A percentile compares a stretch with the other conserved stretches of the same genome.
phyloP scores from a whole-genome alignment of 257 asterid genomes.

The Fraxinus americana region DNA sequence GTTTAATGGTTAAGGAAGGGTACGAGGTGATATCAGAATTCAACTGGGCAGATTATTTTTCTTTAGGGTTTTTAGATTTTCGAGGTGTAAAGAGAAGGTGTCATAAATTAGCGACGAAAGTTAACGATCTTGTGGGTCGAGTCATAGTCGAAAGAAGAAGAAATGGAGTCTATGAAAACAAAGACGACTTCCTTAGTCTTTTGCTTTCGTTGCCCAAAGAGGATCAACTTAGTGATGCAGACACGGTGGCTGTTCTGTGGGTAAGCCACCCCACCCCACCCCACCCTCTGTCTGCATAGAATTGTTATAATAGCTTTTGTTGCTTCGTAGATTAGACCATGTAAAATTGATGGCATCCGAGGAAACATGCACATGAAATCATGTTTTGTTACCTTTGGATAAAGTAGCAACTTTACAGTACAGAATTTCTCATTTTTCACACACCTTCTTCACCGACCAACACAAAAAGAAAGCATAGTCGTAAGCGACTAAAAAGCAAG shows the following conservation, averaged over 20 bases:
- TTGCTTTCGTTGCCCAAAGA: constrained; percentile 59
- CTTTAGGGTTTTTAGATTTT: constrained; percentile 54
- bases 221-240: constrained; percentile 57
- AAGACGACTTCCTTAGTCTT: constrained; percentile 62
- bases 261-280: constrained; percentile 32
- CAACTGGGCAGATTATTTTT: constrained; percentile 67
- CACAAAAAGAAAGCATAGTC: no score
- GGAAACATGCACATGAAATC: constrained; percentile 10
- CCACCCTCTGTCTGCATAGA: not conserved
- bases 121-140: constrained; percentile 40
- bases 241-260: constrained; percentile 74
- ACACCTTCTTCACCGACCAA: not conserved
- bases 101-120: constrained; percentile 45
- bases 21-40: constrained; percentile 62
- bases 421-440: not conserved
- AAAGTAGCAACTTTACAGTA: not conserved
- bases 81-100: constrained; percentile 67
- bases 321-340: not conserved
- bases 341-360: constrained; percentile 23
- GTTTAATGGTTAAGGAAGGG: constrained; percentile 67
- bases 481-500: not conserved
- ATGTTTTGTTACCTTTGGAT: not conserved
- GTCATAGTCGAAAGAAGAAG: constrained; percentile 46
- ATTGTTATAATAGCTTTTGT: not conserved
- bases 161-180: constrained; percentile 32